Base-by-base conservation (phyloP, 2,329 filamentous ascomycete genomes). In the Ophiostoma quercus region DNA sequence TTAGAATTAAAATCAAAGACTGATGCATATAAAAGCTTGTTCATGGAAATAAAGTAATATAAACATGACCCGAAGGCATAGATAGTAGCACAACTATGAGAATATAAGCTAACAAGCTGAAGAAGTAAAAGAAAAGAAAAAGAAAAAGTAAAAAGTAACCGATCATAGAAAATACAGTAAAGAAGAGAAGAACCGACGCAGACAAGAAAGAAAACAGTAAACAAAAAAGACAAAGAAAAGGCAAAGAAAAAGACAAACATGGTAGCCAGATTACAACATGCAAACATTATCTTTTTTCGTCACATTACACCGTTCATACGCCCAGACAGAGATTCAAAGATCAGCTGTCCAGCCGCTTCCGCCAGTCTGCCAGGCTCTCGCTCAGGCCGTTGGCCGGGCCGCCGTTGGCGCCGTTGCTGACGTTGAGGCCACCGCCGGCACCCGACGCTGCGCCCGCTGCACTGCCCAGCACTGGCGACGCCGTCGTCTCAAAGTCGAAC, bases 291-390 rank as follows among this genome's bases (percentile, higher is more conserved):
- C 22, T 57, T 57, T 57, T 66, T 66, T 57, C 68, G 63, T 63
- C 60, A 63, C 29, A 63, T 62, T 32, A 32, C 60, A 63, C 60
- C 60, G 9, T n/a, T 63, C 60, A 37, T 62, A 62, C 25, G 25
- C 25, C 25, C 25, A 29, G 25, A 29, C 25, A 29, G 25, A 29
- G 25, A 16, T 6, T n/a, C 5, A n/a, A 2, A 39, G n/a, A 34
- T 25, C 60, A 39, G 57, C 76, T 80, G 78, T 94, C 91, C 69
- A 95, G 83, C 75, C 90, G 84, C 79, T 91, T 91, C 74, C 92
- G 85, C 92, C 92, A 96, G 77, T 91, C 90, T 12, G 90, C 88
- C 62, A 95, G 79, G 75, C 88, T 92, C 77, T 90, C 89, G 75
- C 87, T 92, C 74, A 92, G 81, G 32, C 83, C 86, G 16, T 29